These are phyloP conservation scores for Hyaloraphidium curvatum DNA, from an alignment of 192 early-diverging fungal species.

Conservation along the genomic window DNA sequence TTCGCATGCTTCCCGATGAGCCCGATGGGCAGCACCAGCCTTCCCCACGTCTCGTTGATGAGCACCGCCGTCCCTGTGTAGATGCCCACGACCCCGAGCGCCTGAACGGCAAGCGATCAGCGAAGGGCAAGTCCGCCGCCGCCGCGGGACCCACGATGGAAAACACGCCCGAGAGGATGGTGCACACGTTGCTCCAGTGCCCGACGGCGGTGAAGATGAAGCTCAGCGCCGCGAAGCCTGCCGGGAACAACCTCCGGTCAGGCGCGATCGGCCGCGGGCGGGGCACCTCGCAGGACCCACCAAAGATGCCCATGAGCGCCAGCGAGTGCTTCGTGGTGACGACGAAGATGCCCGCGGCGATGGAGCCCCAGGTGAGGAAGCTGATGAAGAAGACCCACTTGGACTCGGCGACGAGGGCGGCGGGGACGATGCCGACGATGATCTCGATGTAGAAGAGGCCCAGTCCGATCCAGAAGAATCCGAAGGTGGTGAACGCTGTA, in stretches of 20 bases:
- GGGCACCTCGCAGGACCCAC: background rate
- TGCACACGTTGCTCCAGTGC: background rate
- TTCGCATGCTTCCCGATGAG: background rate
- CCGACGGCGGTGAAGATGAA: background rate
- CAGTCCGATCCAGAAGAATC: conserved; percentile 1
- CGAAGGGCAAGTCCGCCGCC: background rate
- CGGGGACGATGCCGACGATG: background rate
- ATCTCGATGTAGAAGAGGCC: background rate
- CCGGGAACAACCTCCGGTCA: background rate
- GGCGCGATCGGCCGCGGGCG: no score
- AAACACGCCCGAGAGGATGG: background rate
- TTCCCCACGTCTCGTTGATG: background rate
- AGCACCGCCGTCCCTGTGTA: background rate
- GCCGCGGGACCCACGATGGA: background rate
- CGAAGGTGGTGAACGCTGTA: background rate
- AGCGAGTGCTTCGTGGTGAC: background rate
- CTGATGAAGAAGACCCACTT: background rate
- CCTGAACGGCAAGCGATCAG: background rate
- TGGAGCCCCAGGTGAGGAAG: background rate
- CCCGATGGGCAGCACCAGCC: background rate
- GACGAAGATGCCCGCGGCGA: background rate
- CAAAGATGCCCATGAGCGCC: background rate
- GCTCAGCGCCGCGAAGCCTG: background rate
- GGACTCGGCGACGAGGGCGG: background rate
- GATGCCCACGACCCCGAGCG: background rate